Conservation (phyloP, 192 early-diverging fungal genomes). For the Coemansia sp. region DNA sequence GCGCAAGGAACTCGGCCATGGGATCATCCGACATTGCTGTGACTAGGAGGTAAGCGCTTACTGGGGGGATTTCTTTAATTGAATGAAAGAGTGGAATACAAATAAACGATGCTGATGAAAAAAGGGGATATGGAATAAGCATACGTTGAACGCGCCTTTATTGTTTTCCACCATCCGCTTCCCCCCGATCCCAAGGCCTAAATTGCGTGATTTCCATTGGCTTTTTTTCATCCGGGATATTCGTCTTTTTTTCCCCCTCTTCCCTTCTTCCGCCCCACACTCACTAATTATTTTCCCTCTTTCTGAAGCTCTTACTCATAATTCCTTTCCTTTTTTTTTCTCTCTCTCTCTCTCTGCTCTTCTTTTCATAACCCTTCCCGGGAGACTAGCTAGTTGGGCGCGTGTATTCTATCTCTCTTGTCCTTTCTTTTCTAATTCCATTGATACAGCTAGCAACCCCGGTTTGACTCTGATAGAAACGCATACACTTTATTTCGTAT, state of each 20-base stretch:
- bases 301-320: too few species aligned
- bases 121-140: neutral
- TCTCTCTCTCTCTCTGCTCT: too few species aligned
- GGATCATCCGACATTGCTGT: slow-evolving; percentile 59
- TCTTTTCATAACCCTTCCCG: too few species aligned
- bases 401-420: neutral
- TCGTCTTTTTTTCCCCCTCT: neutral
- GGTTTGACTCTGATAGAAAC: neutral
- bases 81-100: neutral
- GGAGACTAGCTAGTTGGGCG: too few species aligned
- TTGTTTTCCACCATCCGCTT: too few species aligned
- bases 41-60: neutral
- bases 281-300: too few species aligned
- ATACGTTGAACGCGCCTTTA: too few species aligned
- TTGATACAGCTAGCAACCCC: too few species aligned
- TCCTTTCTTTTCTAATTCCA: neutral
- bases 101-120: neutral
- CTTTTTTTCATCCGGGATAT: neutral
- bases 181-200: too few species aligned
- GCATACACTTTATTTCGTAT: neutral
- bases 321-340: too few species aligned
- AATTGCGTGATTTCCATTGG: neutral
- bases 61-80: neutral
- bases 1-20: slow-evolving; percentile 73
- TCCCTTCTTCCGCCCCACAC: neutral